Evolutionary conservation across 2,329 filamentous ascomycete genomes (phyloP), one percentile per base, ranked within the genome.

Genomic region (Colletotrichum aenigma): DNA sequence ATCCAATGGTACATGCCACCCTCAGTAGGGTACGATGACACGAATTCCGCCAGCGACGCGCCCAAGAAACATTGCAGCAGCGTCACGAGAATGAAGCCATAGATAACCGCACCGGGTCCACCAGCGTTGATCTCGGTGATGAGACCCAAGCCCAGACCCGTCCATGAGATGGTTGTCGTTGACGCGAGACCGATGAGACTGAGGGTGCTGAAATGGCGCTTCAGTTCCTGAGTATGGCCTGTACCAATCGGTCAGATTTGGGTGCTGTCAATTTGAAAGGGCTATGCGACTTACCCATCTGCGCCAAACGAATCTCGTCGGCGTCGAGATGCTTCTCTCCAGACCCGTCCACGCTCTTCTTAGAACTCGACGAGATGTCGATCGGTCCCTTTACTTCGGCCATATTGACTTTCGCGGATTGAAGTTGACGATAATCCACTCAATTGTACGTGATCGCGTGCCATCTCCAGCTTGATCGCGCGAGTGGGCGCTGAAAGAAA

Each of bases 1-100:
- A 88, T 87, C 88, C 88, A 89, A 78, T 88, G 87, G 71, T 89
- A 89, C 86, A 88, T 88, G 58, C 87, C 87, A 26, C 87, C 88
- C 67, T 86, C 85, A 12, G 86, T 87, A 6, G 88, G 88, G 73
- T 88, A 88, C 3, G 85, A 85, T 5, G 86, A 88, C 10, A 88
- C 86, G 69, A 89, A 85, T 76, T 89, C 87, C 10, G 86, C 85
- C 24, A 88, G 79, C 0, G 87, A 88, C 6, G 85, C 84, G 34
- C 83, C 87, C 34, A 88, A 79, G 72, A 88, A 88, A 48, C 83
- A 86, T 61, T 88, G 87, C 43, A 89, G 83, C 38, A 88, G 82
- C 1, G 86, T 85, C 21, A 88, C 86, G 4, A 89, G 82, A 68
- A 88, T 86, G 71, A 88, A 88, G 67, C 87, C 87, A 76, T 89